A percentile compares a stretch with the other conserved stretches of the same genome.
These are phyloP conservation scores for Neurospora sp. DNA, from an alignment of 495 filamentous ascomycete species.

Conservation along the genomic window DNA sequence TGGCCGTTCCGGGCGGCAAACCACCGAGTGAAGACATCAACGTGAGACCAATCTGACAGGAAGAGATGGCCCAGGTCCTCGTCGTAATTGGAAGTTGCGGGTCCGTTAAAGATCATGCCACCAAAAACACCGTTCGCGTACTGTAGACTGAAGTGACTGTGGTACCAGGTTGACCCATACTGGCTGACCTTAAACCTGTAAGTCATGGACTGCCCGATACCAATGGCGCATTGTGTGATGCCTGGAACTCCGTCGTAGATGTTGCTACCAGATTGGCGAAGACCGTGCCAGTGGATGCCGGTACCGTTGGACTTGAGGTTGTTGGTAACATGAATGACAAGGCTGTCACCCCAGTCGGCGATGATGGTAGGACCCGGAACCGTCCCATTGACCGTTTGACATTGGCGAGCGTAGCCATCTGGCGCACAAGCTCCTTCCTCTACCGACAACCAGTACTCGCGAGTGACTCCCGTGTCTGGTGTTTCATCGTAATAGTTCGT, in stretches of 20 bases:
- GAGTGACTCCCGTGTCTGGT: constrained; percentile 2
- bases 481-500: constrained; percentile 16
- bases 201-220: constrained; percentile 17
- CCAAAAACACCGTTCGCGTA: constrained; percentile 36
- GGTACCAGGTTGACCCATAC: constrained; percentile 34
- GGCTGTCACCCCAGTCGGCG: constrained; percentile 37
- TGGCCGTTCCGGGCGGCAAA: constrained; percentile 19
- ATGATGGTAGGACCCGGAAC: constrained; percentile 47
- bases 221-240: constrained; percentile 24
- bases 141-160: constrained; percentile 38
- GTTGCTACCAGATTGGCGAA: constrained; percentile 16
- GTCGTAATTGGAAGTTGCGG: constrained; percentile 36
- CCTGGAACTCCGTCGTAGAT: constrained; percentile 24
- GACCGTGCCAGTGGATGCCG: constrained; percentile 26
- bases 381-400: constrained; percentile 46
- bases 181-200: constrained; percentile 19
- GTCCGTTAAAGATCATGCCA: constrained; percentile 42
- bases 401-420: constrained; percentile 41
- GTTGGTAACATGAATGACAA: constrained; percentile 26
- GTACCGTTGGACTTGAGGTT: constrained; percentile 18
- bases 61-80: constrained; percentile 5
- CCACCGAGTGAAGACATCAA: constrained; percentile 21
- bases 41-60: constrained; percentile 17
- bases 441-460: constrained; percentile 19
- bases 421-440: constrained; percentile 24